Evolutionary conservation across 2,329 filamentous ascomycete genomes (phyloP).

Genomic region (Exophiala sp.): DNA sequence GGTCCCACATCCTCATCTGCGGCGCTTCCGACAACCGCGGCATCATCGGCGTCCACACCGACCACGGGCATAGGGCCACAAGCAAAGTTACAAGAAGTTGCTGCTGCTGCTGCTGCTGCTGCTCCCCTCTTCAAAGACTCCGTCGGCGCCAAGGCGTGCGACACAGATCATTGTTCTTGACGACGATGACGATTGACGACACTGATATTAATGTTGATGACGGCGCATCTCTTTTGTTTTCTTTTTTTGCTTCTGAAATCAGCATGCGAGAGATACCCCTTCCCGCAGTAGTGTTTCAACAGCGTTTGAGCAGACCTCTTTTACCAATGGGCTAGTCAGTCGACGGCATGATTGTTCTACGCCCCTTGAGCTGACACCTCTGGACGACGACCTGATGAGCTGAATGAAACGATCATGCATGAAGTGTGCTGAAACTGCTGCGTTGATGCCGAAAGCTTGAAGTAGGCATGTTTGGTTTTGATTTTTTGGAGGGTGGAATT

Average conservation of each 20-base stretch:
- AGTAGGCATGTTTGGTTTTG: no score
- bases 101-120: background rate
- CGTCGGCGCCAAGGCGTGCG: background rate
- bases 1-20: background rate
- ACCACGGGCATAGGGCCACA: background rate
- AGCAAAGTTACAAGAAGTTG: background rate
- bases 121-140: no score
- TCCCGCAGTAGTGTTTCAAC: no score
- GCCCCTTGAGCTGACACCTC: no score
- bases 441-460: no score
- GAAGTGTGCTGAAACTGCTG: no score
- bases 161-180: conserved; percentile 1
- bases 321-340: background rate
- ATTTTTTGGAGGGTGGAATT: no score
- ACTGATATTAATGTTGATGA: background rate
- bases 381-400: no score
- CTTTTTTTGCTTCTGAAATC: background rate
- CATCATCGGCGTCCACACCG: background rate
- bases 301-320: background rate
- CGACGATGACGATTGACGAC: background rate
- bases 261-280: background rate
- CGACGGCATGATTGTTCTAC: no score
- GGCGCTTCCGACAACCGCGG: background rate
- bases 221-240: background rate
- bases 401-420: no score